phyloP scores from a whole-genome alignment of 2,329 filamentous ascomycete species.

The Colletotrichum simmondsii region DNA sequence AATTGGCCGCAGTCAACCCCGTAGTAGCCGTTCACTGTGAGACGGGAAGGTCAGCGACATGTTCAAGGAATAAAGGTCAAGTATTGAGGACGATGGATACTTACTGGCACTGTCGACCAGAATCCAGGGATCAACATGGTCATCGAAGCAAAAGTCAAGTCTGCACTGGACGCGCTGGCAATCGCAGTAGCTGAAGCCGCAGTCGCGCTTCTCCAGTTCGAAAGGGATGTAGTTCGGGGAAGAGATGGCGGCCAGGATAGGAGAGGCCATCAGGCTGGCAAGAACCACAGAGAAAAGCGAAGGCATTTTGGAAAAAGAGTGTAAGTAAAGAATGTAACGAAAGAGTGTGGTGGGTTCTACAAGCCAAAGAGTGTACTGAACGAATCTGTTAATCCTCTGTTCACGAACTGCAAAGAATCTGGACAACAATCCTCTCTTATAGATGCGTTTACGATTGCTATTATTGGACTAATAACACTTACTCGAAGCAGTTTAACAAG shows the following conservation, averaged over 20 bases:
- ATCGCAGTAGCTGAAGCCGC: not conserved
- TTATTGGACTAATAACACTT: not conserved
- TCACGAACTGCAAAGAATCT: not conserved
- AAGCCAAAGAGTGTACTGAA: not conserved
- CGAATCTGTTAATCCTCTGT: not conserved
- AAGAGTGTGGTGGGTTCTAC: not conserved
- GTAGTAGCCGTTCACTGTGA: constrained; percentile 3
- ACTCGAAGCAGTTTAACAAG: not conserved
- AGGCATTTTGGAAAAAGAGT: not conserved
- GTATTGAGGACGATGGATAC: not conserved
- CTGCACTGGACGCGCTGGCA: not conserved
- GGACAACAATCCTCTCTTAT: not conserved
- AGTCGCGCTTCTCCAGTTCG: constrained; percentile 7
- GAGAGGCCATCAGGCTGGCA: not conserved
- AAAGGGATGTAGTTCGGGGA: constrained; percentile 3
- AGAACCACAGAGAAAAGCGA: not conserved
- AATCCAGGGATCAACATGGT: constrained; percentile 16
- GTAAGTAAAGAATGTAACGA: not conserved
- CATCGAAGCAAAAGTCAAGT: constrained; percentile 14
- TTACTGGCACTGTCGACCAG: constrained; percentile 8
- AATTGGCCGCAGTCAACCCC: constrained; percentile 21
- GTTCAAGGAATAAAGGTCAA: not conserved
- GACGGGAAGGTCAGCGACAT: not conserved
- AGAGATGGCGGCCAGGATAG: constrained; percentile 1
- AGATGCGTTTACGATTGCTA: not conserved